Evolutionary conservation across 1,139 yeast species (phyloP).

Genomic region (Diutina ranongensis): DNA sequence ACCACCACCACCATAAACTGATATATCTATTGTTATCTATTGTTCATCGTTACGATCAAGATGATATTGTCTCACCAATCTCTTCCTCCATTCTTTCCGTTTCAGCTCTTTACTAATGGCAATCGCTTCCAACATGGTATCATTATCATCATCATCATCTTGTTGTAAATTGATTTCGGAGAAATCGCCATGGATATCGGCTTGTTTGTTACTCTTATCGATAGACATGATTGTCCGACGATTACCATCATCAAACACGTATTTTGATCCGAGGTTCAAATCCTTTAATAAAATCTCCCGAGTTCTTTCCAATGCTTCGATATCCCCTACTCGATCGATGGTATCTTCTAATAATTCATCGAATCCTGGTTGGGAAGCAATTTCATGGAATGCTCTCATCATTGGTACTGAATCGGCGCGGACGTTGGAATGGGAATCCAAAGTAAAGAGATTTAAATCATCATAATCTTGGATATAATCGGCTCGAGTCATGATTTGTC

Average conservation of each 20-base stretch:
- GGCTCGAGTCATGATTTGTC: conserved; percentile 78
- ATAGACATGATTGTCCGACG: conserved; percentile 13
- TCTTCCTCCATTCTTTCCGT: neutral
- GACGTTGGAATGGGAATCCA: conserved; percentile 64
- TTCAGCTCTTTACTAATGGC: conserved; percentile 11
- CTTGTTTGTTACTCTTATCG: conserved; percentile 13
- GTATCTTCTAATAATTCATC: conserved; percentile 61
- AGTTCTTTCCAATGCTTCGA: conserved; percentile 72
- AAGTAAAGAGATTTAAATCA: conserved; percentile 64
- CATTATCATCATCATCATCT: conserved; percentile 24
- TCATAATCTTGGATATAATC: conserved; percentile 72
- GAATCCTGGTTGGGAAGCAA: conserved; percentile 61
- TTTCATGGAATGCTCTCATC: conserved; percentile 84
- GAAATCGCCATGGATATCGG: conserved; percentile 9
- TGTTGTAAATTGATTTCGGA: conserved; percentile 15
- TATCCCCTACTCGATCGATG: conserved; percentile 59
- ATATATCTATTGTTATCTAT: neutral
- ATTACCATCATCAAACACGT: conserved; percentile 11
- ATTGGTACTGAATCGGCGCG: conserved; percentile 77
- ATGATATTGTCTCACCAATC: neutral
- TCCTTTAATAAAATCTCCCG: conserved; percentile 72
- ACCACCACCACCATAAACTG: no score
- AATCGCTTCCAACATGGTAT: conserved; percentile 28
- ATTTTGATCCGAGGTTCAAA: conserved; percentile 41
- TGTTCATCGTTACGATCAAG: neutral